phyloP scores from a whole-genome alignment of 73 alveolate genomes.

The Blepharisma stoltei region DNA sequence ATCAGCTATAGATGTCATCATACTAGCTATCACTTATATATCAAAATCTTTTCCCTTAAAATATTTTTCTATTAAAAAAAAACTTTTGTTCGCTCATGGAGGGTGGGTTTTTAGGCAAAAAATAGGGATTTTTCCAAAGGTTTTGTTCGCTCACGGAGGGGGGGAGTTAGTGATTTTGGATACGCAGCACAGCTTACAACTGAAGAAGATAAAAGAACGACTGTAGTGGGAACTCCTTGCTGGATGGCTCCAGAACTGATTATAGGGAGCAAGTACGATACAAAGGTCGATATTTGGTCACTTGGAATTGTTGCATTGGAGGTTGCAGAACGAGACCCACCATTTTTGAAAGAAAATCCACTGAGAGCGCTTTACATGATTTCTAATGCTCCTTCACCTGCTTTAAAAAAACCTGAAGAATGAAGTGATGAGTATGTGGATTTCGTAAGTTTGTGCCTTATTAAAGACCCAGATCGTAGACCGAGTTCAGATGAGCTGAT shows the following conservation, averaged over 20 bases:
- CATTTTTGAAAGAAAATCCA: constrained; percentile 82
- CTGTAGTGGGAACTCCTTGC: constrained; percentile 81
- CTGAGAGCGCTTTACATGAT: constrained; percentile 85
- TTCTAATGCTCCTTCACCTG: constrained; percentile 80
- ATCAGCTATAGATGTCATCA: too few species aligned
- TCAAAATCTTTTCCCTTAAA: too few species aligned
- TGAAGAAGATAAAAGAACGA: constrained; percentile 70
- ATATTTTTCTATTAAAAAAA: too few species aligned
- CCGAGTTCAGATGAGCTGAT: constrained; percentile 91
- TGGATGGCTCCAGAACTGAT: constrained; percentile 94
- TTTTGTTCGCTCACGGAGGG: too few species aligned
- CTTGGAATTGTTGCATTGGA: constrained; percentile 95
- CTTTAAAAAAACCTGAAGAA: constrained; percentile 72
- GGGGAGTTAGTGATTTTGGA: constrained; percentile 93
- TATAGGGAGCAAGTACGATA: constrained; percentile 63
- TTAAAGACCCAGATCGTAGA: constrained; percentile 80
- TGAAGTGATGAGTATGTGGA: constrained; percentile 89
- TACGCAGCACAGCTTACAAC: constrained; percentile 69
- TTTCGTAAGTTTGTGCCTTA: constrained; percentile 83
- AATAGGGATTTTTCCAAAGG: too few species aligned
- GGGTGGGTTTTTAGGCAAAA: too few species aligned
- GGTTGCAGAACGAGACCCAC: constrained; percentile 99
- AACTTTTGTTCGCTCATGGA: too few species aligned
- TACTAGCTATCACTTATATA: too few species aligned
- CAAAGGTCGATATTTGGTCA: constrained; percentile 95